Conservation (phyloP, 495 filamentous ascomycete genomes). For the Lophiotrema nucula region DNA sequence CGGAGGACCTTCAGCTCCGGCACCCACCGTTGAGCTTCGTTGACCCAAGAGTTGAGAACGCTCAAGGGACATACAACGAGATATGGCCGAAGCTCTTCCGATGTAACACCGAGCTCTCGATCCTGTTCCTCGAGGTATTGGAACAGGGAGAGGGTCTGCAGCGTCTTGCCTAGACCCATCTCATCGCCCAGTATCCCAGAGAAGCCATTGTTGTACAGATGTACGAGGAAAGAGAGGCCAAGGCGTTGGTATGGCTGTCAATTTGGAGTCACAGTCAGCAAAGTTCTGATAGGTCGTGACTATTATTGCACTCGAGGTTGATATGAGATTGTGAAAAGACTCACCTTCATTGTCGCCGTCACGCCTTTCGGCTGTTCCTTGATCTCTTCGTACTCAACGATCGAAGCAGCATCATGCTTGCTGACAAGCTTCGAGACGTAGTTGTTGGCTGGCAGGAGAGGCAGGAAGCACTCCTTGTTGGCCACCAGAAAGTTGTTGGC, state of each 20-base stretch:
- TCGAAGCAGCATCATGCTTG: conserved; percentile 6
- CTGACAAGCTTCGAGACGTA: conserved; percentile 50
- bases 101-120: conserved; percentile 9
- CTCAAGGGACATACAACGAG: conserved; percentile 61
- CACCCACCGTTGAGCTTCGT: conserved; percentile 58
- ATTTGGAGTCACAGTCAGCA: too few relatives aligned
- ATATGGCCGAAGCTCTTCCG: conserved; percentile 49
- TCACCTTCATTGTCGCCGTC: conserved; percentile 57
- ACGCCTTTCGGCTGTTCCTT: conserved; percentile 52
- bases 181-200: conserved; percentile 60
- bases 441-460: conserved; percentile 54
- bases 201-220: conserved; percentile 59
- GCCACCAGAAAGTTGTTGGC: conserved; percentile 53
- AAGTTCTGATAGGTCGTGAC: too few relatives aligned
- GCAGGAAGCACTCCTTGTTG: conserved; percentile 53
- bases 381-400: conserved; percentile 49
- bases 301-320: too few relatives aligned
- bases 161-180: conserved; percentile 65
- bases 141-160: conserved; percentile 60
- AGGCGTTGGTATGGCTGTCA: conserved; percentile 62
- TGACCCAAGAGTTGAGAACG: conserved; percentile 57
- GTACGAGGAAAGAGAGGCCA: conserved; percentile 60
- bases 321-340: too few relatives aligned
- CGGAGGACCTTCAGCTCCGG: conserved; percentile 55
- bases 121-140: conserved; percentile 49